phyloP scores from a whole-genome alignment of 2,329 filamentous ascomycete genomes.

The Colletotrichum caudatum region DNA sequence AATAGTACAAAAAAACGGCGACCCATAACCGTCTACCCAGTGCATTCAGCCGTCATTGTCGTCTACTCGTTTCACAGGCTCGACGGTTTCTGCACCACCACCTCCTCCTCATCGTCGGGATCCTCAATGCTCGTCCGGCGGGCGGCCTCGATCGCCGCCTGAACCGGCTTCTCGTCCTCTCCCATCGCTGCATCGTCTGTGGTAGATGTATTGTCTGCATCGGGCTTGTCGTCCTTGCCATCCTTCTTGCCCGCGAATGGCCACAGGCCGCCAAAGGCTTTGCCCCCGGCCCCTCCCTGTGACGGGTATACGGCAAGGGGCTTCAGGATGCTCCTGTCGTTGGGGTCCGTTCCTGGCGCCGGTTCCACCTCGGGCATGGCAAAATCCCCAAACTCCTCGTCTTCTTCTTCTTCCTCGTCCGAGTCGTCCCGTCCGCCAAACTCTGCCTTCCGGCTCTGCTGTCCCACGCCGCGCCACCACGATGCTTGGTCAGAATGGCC shows the following conservation, averaged over 20 bases:
- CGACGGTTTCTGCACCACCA: conserved; percentile 47
- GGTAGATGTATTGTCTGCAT: conserved; percentile 43
- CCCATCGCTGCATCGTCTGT: conserved; percentile 45
- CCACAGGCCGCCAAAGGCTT: conserved; percentile 66
- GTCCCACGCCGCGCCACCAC: conserved; percentile 63
- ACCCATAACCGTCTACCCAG: conserved; percentile 10
- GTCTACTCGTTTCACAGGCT: conserved; percentile 31
- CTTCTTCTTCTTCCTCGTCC: conserved; percentile 64
- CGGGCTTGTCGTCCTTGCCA: conserved; percentile 50
- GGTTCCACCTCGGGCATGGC: conserved; percentile 69
- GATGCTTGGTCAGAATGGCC: conserved; percentile 52
- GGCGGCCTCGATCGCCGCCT: conserved; percentile 63
- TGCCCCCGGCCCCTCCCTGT: conserved; percentile 50
- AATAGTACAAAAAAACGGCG: conserved; percentile 35
- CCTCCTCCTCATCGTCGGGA: conserved; percentile 66
- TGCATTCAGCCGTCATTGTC: conserved; percentile 9
- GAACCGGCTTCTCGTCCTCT: conserved; percentile 58
- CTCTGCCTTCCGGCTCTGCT: conserved; percentile 46
- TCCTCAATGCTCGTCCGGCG: conserved; percentile 70
- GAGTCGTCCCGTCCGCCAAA: conserved; percentile 60
- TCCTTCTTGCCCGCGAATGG: conserved; percentile 59
- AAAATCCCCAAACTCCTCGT: conserved; percentile 77
- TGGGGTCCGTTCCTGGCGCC: conserved; percentile 46
- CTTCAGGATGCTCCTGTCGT: conserved; percentile 63
- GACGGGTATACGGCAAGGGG: conserved; percentile 67